Conservation (phyloP, 1,139 yeast species). For the Protomyces pachydermus region DNA sequence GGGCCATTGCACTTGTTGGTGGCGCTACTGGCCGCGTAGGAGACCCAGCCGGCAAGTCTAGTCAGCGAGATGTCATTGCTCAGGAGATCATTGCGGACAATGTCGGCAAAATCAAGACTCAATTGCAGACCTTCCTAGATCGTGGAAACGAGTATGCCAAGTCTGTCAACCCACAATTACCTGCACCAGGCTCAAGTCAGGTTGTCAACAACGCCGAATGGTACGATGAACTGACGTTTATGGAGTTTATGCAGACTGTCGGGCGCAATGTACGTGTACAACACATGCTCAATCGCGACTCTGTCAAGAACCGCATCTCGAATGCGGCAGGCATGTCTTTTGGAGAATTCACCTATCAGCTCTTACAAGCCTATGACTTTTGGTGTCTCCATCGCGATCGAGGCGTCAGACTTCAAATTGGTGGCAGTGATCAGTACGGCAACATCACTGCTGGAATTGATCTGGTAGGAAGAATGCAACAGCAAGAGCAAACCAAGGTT, state of each 20-base stretch:
- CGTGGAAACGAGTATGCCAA: slow-evolving; percentile 60
- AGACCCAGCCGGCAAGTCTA: slow-evolving; percentile 87
- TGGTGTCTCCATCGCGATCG: slow-evolving; percentile 65
- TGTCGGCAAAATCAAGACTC: slow-evolving; percentile 54
- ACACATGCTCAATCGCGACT: slow-evolving; percentile 85
- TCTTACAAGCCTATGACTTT: slow-evolving; percentile 90
- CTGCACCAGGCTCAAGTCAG: slow-evolving; percentile 42
- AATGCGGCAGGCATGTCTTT: slow-evolving; percentile 64
- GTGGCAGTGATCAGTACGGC: slow-evolving; percentile 99
- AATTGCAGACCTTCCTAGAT: slow-evolving; percentile 44
- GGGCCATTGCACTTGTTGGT: slow-evolving; percentile 72
- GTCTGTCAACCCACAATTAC: slow-evolving; percentile 46
- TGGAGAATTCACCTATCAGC: slow-evolving; percentile 88
- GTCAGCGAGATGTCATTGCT: slow-evolving; percentile 63
- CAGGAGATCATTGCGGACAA: slow-evolving; percentile 53
- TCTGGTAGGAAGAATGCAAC: slow-evolving; percentile 59
- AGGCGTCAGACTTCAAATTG: slow-evolving; percentile 65
- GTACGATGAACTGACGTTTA: slow-evolving; percentile 76
- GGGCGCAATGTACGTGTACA: slow-evolving; percentile 79
- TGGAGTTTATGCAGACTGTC: slow-evolving; percentile 68
- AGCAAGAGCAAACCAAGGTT: slow-evolving; percentile 26
- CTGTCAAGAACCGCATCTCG: slow-evolving; percentile 68
- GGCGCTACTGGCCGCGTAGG: slow-evolving; percentile 99
- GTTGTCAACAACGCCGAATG: slow-evolving; percentile 67
- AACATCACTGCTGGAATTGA: slow-evolving; percentile 96